Base-by-base conservation (phyloP, 495 filamentous ascomycete species). In the Tuber umbilicatum region DNA sequence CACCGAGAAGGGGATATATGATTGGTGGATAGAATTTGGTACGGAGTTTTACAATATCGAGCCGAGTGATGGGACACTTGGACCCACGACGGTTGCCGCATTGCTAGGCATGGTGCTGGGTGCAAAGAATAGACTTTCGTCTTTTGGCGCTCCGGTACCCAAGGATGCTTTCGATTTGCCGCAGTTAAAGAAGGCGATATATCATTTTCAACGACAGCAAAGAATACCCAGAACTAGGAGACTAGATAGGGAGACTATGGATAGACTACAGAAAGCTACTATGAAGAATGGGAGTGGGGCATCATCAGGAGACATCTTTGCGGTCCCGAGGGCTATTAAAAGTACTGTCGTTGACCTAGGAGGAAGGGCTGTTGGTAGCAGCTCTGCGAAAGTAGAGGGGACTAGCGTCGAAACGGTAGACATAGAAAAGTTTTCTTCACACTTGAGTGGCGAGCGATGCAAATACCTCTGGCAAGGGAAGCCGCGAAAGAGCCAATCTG, bases 401-500 rank as follows among this genome's bases (percentile, higher is more conserved):
- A 93, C 91, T 23, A 94, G 95, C 75, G 89, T 98, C 45, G 95
- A 99, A 84, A 97, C 93, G 4, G 84, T 92, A 16, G 93, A 97
- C 79, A 87, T 99, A 43, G 94, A 96, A 74, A 90, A 87, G 50
- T 95, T 98, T 76, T 86, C 92, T 41, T 88, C 89, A 73, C 84
- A 97, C 43, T 88, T 91, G 0, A 89, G 88, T 72, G 95, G 95
- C 41, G 91, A 92, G 81, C 88, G 92, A 72, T 86, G 91, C 17
- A 97, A 97, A 83, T 98, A 92, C 91, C 86, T 99, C 16, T 99
- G 96, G 96, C 87, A 91, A 70, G 96, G 96, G 14, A 99, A 97
- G 80, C 87, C 90, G 19, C 89, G 87, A 71, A 92, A 92, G 76
- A 73, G 43, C 43, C 55, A 50, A 37, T 40, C 68, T 27, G 31